phyloP scores from a whole-genome alignment of 1,284 basidiomycete genomes.

The Agaricales sp. region DNA sequence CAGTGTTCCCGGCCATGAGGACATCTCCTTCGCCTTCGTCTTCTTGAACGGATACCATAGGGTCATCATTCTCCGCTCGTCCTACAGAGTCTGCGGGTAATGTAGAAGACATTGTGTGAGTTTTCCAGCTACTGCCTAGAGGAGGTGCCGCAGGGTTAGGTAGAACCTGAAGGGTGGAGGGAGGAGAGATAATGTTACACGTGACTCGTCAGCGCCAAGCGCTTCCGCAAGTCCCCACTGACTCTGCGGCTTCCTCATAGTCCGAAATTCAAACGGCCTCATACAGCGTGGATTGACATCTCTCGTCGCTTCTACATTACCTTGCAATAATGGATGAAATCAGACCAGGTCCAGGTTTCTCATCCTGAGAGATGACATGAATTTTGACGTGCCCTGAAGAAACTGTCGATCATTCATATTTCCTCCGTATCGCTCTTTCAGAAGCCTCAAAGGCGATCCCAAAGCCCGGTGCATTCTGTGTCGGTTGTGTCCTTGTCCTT shows the following conservation, averaged over 20 bases:
- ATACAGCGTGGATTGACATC: no score
- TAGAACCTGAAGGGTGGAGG: background rate
- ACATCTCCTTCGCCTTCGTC: conserved; percentile 46
- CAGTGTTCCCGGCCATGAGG: conserved; percentile 42
- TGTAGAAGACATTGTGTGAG: conserved; percentile 46
- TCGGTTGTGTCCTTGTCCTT: conserved; percentile 78
- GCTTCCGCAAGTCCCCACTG: no score
- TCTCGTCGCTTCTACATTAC: no score
- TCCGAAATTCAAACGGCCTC: no score
- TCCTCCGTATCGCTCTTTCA: conserved; percentile 56
- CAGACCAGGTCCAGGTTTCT: background rate
- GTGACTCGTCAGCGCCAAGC: background rate
- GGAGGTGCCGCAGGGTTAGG: conserved; percentile 3
- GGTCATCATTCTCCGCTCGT: conserved; percentile 36
- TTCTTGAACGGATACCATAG: conserved; percentile 40
- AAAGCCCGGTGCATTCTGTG: conserved; percentile 83
- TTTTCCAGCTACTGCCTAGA: conserved; percentile 12
- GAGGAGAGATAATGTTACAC: background rate
- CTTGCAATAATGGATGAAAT: background rate
- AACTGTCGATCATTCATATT: conserved; percentile 29
- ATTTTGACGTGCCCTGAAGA: conserved; percentile 5
- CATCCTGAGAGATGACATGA: background rate
- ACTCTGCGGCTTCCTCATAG: no score
- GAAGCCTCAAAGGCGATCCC: conserved; percentile 71
- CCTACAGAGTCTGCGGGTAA: conserved; percentile 18